Evolutionary conservation across 805 yeast species (phyloP).

Genomic region (Tetrapisispora iriomotensis): DNA sequence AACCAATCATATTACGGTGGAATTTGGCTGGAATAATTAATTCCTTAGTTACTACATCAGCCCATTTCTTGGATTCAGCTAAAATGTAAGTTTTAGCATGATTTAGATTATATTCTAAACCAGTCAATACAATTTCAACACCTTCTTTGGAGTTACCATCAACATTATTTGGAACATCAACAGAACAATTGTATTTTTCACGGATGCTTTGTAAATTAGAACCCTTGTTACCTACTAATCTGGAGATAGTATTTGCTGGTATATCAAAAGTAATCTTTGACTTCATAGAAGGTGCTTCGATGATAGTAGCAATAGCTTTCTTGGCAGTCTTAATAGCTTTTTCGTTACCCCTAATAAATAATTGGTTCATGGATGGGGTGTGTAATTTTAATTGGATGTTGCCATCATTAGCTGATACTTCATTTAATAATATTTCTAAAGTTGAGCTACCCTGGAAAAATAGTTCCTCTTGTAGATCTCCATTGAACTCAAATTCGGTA

Average conservation of each 20-base stretch:
- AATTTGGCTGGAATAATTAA: constrained; percentile 64
- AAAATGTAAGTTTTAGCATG: constrained; percentile 54
- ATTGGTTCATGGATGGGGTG: constrained; percentile 39
- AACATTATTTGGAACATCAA: constrained; percentile 56
- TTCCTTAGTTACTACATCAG: constrained; percentile 64
- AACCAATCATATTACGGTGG: constrained; percentile 78
- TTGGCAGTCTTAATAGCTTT: constrained; percentile 40
- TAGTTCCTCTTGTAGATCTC: constrained; percentile 43
- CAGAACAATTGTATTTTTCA: constrained; percentile 63
- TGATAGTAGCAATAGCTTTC: constrained; percentile 30
- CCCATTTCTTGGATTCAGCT: constrained; percentile 60
- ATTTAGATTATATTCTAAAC: constrained; percentile 68
- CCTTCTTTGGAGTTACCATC: constrained; percentile 28
- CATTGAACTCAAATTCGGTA: constrained; percentile 41
- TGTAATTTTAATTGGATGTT: constrained; percentile 41
- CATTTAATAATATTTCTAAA: constrained; percentile 23
- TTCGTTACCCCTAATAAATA: constrained; percentile 62
- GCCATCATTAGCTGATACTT: constrained; percentile 30
- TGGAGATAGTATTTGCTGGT: constrained; percentile 59
- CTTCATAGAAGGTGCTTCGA: constrained; percentile 18
- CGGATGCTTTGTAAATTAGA: constrained; percentile 55
- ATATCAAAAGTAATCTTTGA: constrained; percentile 40
- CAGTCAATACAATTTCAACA: constrained; percentile 53
- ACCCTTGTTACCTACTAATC: constrained; percentile 88
- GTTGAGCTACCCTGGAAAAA: constrained; percentile 12